Evolutionary conservation across 768 basidiomycete species (phyloP).

Genomic region (Coprinopsis sp.): DNA sequence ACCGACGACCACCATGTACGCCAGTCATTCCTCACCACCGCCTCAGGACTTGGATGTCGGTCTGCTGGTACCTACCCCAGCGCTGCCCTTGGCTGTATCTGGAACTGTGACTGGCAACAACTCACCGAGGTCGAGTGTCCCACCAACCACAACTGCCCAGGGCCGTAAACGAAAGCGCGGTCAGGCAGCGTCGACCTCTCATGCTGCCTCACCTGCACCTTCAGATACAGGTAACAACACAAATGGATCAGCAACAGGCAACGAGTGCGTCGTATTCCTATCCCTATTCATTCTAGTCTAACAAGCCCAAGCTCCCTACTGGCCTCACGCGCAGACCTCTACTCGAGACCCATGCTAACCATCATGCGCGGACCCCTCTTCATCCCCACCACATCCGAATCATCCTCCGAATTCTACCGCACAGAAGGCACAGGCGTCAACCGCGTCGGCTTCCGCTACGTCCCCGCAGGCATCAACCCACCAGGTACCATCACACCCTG

Average conservation of each 20-base stretch:
- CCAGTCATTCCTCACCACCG: conserved; percentile 30
- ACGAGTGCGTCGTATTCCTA: conserved; percentile 4
- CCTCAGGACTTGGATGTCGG: conserved; percentile 17
- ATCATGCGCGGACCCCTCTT: conserved; percentile 75
- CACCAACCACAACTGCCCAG: conserved; percentile 18
- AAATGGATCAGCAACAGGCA: conserved; percentile 24
- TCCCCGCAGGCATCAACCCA: conserved; percentile 70
- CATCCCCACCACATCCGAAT: conserved; percentile 50
- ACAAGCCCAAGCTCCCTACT: conserved; percentile 38
- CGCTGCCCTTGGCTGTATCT: conserved; percentile 5
- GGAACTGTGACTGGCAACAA: not conserved
- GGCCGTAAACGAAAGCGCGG: conserved; percentile 56
- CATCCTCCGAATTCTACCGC: conserved; percentile 52
- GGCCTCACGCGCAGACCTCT: conserved; percentile 63
- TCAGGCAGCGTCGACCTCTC: conserved; percentile 23
- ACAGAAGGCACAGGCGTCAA: conserved; percentile 73
- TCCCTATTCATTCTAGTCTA: conserved; percentile 7
- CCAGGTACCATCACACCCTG: conserved; percentile 56
- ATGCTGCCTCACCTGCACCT: conserved; percentile 54
- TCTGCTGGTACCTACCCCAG: conserved; percentile 9
- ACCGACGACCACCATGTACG: conserved; percentile 20
- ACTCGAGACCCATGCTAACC: conserved; percentile 62
- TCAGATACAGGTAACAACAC: conserved; percentile 44
- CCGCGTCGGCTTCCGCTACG: conserved; percentile 74
- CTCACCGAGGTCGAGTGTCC: not conserved